Evolutionary conservation across 192 early-diverging fungal species (phyloP), one percentile per base, ranked within the genome.

Genomic region (Tieghemiomyces parasiticus): DNA sequence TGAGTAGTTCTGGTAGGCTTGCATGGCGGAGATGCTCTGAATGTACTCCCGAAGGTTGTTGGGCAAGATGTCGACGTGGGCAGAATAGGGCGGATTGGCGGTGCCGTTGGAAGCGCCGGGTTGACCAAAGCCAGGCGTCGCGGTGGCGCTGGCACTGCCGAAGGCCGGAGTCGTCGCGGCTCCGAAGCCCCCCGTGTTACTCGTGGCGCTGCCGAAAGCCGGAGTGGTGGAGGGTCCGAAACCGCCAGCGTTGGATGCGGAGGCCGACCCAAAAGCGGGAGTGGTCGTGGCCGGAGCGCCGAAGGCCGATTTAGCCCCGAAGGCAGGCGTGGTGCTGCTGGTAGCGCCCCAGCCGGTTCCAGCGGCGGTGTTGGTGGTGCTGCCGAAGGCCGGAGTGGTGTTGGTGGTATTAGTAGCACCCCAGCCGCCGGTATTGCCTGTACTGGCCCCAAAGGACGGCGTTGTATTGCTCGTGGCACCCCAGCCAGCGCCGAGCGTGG

Each of bases 1-100:
- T 22, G 89, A 94, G 64, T 71, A 92, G 29, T 74, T 80, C 58
- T 79, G 81, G 63, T 98, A 98, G 20, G 74, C 80, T 13, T 82
- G 80, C 92, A 93, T 95, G 28, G 88, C 87, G 35, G 81, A 77
- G 50, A 95, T 86, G 47, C 75, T 73, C 34, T 83, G 78, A 60
- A 82, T 86, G 22, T 75, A 64, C 33, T 83, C 81, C 31, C 73
- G 79, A 3, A 74, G 66, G 28, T 79, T 82, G 0, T 75, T 74
- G 12, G 77, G 50, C 8, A 79, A 72, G 32, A 65, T 67, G 35
- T 84, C 83, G 12, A 65, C 48, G 19, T 71, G 75, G 8, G 81
- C 61, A 20, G 76, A 50, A 60, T 74, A 88, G 0, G 76, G 63
- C 0, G 81, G 74, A 29, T 72, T 71, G 14, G 74, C 74, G 2